These are phyloP conservation scores for Brassica rapa DNA, from an alignment of 345 rosid species.

Conservation along the genomic window DNA sequence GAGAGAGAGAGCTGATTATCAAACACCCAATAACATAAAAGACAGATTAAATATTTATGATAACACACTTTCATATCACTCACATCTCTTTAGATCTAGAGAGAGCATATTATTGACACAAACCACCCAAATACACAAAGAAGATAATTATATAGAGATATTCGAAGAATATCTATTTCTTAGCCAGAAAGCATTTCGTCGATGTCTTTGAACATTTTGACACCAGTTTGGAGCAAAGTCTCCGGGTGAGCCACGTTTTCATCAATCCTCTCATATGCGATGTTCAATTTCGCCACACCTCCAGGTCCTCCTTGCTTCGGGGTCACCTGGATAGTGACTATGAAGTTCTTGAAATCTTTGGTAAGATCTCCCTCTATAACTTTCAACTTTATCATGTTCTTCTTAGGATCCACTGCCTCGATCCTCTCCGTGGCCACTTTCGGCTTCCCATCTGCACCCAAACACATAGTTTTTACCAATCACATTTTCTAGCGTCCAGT, in stretches of 20 bases:
- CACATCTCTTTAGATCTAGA: neutral
- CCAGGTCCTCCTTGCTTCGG: constrained; percentile 20
- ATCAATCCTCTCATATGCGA: constrained; percentile 10
- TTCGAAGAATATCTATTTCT: neutral
- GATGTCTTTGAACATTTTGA: constrained; percentile 9
- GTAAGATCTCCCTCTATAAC: neutral
- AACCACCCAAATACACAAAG: neutral
- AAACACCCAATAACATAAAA: too few relatives aligned
- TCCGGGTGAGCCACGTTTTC: constrained; percentile 28
- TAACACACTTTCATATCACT: neutral
- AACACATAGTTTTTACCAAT: neutral
- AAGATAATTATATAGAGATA: neutral
- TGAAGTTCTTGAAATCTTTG: neutral
- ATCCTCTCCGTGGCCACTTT: neutral
- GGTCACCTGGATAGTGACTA: neutral
- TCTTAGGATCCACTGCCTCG: neutral
- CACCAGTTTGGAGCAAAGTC: neutral
- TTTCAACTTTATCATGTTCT: neutral
- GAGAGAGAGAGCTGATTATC: too few relatives aligned
- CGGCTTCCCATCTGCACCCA: constrained; percentile 19
- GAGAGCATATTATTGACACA: neutral
- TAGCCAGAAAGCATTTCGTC: constrained; percentile 14
- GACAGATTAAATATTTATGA: too few relatives aligned
- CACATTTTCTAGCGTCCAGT: neutral
- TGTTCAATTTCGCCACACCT: constrained; percentile 24